Evolutionary conservation across 768 basidiomycete genomes (phyloP).

Genomic region (Suillus placidus): DNA sequence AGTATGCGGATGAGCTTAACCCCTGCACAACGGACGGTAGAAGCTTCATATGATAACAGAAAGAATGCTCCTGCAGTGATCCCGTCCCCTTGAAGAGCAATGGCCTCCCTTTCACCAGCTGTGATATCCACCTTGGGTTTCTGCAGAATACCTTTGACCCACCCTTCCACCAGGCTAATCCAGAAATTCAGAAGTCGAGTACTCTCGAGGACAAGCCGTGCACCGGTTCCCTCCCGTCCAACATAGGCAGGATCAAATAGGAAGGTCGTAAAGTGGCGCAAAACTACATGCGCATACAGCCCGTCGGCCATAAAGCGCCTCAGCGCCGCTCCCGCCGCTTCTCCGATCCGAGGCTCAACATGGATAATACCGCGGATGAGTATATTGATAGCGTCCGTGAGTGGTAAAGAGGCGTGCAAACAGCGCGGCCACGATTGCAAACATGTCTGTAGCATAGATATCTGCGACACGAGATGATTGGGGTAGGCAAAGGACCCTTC

Average conservation of each 20-base stretch:
- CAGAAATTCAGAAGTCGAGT: conserved; percentile 71
- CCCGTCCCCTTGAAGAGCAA: conserved; percentile 54
- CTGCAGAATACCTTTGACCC: conserved; percentile 55
- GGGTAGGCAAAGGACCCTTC: conserved; percentile 72
- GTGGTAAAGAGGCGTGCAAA: conserved; percentile 54
- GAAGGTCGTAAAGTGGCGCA: conserved; percentile 68
- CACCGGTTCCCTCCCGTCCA: conserved; percentile 61
- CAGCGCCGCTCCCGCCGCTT: conserved; percentile 68
- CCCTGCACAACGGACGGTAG: conserved; percentile 57
- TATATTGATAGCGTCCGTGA: conserved; percentile 72
- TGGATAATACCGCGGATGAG: conserved; percentile 83
- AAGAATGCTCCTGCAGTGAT: conserved; percentile 77
- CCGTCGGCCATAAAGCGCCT: conserved; percentile 72
- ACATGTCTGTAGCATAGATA: conserved; percentile 72
- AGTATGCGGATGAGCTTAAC: conserved; percentile 66
- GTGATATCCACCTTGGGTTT: conserved; percentile 42
- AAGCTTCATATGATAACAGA: conserved; percentile 61
- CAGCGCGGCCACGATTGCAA: conserved; percentile 88
- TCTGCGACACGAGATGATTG: conserved; percentile 55
- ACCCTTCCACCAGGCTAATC: conserved; percentile 69
- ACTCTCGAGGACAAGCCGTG: conserved; percentile 68
- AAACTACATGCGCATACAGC: conserved; percentile 54
- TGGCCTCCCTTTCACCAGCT: conserved; percentile 43
- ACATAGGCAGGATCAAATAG: conserved; percentile 72
- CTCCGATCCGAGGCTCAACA: conserved; percentile 73